Conservation (phyloP, 2,329 filamentous ascomycete genomes). For the Alternaria sp. region DNA sequence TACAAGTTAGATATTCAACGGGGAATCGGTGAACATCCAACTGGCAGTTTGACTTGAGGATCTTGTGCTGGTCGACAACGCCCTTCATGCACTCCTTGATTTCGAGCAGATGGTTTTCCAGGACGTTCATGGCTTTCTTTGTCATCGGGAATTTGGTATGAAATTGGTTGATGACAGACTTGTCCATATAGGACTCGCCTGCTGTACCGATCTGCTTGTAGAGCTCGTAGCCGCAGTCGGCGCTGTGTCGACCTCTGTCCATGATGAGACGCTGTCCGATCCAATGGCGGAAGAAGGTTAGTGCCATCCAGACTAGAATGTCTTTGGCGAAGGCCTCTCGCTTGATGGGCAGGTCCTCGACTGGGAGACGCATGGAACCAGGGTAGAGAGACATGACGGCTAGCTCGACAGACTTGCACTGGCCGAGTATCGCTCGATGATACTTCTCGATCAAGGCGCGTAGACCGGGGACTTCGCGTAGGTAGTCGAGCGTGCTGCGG, state of each 20-base stretch:
- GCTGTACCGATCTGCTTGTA: constrained; percentile 54
- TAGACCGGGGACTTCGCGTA: constrained; percentile 35
- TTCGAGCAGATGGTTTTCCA: constrained; percentile 53
- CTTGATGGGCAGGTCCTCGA: constrained; percentile 46
- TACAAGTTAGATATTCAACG: constrained; percentile 58
- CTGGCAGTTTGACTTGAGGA: constrained; percentile 54
- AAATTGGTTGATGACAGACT: constrained; percentile 51
- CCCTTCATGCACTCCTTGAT: constrained; percentile 56
- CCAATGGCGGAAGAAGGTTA: constrained; percentile 60
- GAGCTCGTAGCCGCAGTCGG: constrained; percentile 59
- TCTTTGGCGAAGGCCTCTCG: constrained; percentile 58
- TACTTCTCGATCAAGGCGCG: constrained; percentile 46
- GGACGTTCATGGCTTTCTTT: constrained; percentile 53
- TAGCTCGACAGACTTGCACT: constrained; percentile 40
- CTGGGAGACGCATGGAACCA: constrained; percentile 36
- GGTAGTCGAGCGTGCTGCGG: constrained; percentile 15
- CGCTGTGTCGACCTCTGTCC: constrained; percentile 49
- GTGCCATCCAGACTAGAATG: constrained; percentile 62
- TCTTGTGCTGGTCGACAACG: constrained; percentile 47
- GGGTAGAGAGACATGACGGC: constrained; percentile 39
- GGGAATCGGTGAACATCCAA: constrained; percentile 51
- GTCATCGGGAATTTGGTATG: constrained; percentile 56
- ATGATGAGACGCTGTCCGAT: constrained; percentile 53
- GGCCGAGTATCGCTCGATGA: constrained; percentile 36
- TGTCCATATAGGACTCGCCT: constrained; percentile 57